Evolutionary conservation across 1,139 yeast species (phyloP), one percentile per base, ranked within the genome.

Genomic region (Blastobotrys illinoisensis): DNA sequence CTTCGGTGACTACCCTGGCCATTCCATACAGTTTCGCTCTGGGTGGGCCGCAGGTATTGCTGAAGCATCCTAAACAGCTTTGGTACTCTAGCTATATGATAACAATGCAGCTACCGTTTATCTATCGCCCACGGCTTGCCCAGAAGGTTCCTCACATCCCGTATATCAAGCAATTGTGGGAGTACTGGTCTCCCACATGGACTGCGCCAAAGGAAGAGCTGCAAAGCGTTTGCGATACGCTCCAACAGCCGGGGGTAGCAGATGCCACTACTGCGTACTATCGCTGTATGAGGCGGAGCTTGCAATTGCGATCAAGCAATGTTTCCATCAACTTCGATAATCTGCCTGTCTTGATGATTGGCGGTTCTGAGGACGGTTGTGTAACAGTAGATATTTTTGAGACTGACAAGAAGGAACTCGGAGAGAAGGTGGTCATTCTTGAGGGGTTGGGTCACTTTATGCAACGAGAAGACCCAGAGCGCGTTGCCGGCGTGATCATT

Each of bases 201-300:
- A 43, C 55, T 24, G 58, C 60, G 53, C 19, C 58, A 11, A 51
- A 48, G 11, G 59, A 61, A 9, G 61, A 61, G 13, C 47, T 65
- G 1, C 55, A 48, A 1, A 55, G 55, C 9, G 63, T 64, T 5
- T 54, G 56, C 36, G 50, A 53, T n/a, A 56, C 60, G 2, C 56
- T 65, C 18, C 56, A 53, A 23, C 59, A 59, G 51, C 64, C 65
- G 0, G 66, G 63, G 0, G 65, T 64, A 1, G 47, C 57, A 13
- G 63, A 64, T 32, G 58, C 64, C n/a, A 53, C 65, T 2, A 64
- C 68, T 9, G 67, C 64, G 1, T 65, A 65, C 55, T 65, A 65
- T 51, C 61, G 67, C n/a, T 49, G 57, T 16, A 9, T 56, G 48
- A 46, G 48, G 21, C 47, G 52, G 9, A 24, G 24, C 6, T 9